Conservation (phyloP, 495 filamentous ascomycete species). For the Melanomma pulvis-pyrius region DNA sequence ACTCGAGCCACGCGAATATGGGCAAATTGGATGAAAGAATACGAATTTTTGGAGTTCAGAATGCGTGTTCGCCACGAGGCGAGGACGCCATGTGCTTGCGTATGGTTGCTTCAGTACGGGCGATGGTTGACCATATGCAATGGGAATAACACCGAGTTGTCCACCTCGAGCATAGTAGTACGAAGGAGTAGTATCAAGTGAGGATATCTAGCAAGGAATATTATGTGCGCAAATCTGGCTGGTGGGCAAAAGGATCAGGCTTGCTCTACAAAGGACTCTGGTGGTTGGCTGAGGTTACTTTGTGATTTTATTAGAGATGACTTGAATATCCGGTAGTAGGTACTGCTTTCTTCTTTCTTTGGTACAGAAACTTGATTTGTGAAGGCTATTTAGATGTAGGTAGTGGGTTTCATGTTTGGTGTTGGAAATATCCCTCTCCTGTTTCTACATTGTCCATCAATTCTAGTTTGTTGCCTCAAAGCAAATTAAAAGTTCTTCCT, state of each 20-base stretch:
- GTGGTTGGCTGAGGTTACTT: too few relatives aligned
- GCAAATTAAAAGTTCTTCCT: neutral
- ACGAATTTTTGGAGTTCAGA: constrained; percentile 18
- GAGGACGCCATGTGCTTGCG: constrained; percentile 37
- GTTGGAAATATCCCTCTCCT: neutral
- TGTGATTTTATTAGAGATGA: too few relatives aligned
- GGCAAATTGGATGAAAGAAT: constrained; percentile 14
- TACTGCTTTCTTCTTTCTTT: too few relatives aligned
- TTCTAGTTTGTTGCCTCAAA: neutral
- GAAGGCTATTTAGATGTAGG: neutral
- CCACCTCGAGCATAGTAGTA: neutral
- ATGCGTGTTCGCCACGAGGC: constrained; percentile 15
- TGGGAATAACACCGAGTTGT: constrained; percentile 27
- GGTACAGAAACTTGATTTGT: neutral
- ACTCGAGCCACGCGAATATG: constrained; percentile 1
- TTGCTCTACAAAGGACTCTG: too few relatives aligned
- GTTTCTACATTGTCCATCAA: neutral
- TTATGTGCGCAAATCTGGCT: too few relatives aligned
- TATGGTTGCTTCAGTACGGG: constrained; percentile 27
- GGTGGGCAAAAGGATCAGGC: too few relatives aligned
- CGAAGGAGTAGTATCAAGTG: too few relatives aligned
- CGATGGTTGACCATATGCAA: constrained; percentile 31
- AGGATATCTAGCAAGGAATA: too few relatives aligned
- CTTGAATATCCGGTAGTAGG: too few relatives aligned
- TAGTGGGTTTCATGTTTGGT: neutral